A percentile compares a stretch with the other conserved stretches of the same genome.
Conservation (phyloP, 148 eudicot species). For the Rhododendron williamsianum region DNA sequence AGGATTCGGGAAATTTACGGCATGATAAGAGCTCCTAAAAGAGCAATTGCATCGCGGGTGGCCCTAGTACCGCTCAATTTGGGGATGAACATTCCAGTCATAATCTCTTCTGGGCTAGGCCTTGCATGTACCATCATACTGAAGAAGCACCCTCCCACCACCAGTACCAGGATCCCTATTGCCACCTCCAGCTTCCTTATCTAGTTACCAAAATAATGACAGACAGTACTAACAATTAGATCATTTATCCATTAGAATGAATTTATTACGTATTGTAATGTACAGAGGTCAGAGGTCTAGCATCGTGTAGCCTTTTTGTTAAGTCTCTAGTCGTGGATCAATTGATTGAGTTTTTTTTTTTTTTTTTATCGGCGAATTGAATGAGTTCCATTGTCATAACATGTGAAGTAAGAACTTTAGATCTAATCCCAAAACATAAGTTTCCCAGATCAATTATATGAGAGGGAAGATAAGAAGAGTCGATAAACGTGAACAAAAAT, state of each 20-base stretch:
- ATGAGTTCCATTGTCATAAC: not conserved
- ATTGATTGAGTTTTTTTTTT: too few relatives aligned
- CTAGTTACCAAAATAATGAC: not conserved
- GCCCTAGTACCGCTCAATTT: not conserved
- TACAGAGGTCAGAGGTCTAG: too few relatives aligned
- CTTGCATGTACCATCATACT: conserved; percentile 7
- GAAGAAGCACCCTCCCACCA: conserved; percentile 16
- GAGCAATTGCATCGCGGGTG: conserved; percentile 6
- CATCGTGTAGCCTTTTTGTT: not conserved
- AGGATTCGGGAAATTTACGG: not conserved
- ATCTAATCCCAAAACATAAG: not conserved
- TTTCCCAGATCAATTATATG: too few relatives aligned
- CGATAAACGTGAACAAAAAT: not conserved
- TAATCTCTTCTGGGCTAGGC: not conserved
- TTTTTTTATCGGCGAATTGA: not conserved
- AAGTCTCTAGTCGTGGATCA: not conserved
- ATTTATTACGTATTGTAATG: too few relatives aligned
- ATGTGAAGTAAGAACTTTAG: not conserved
- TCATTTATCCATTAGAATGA: not conserved
- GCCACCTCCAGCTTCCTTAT: conserved; percentile 18
- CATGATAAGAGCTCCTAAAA: conserved; percentile 15
- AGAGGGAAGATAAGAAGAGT: too few relatives aligned
- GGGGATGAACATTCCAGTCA: conserved; percentile 11
- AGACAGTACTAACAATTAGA: not conserved
- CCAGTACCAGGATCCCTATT: conserved; percentile 3